These are phyloP conservation scores for Houttuynia cordata DNA, from an alignment of 164 flowering plant genomes.

Conservation along the genomic window DNA sequence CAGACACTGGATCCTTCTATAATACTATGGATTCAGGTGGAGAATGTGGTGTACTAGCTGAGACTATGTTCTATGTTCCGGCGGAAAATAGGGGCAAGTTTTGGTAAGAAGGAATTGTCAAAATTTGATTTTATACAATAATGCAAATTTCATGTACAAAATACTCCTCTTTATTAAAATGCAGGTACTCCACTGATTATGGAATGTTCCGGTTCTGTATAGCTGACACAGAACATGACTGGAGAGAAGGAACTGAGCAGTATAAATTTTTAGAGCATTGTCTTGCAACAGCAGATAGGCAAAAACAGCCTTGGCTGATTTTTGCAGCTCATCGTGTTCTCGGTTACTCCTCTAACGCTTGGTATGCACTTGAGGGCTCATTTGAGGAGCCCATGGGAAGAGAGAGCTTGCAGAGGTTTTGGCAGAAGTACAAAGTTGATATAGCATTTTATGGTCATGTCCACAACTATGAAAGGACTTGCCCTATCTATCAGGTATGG, in stretches of 20 bases:
- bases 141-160: background rate
- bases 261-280: conserved; percentile 61
- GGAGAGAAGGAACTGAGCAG: conserved; percentile 86
- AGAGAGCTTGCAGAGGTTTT: conserved; percentile 59
- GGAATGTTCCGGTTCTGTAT: conserved; percentile 88
- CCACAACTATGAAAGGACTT: conserved; percentile 82
- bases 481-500: conserved; percentile 67
- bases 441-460: conserved; percentile 80
- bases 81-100: conserved; percentile 84
- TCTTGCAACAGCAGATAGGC: conserved; percentile 65
- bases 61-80: conserved; percentile 79
- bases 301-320: conserved; percentile 81
- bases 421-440: conserved; percentile 39
- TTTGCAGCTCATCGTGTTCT: conserved; percentile 74
- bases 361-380: conserved; percentile 46
- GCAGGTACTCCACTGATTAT: conserved; percentile 71
- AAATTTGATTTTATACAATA: too few relatives aligned
- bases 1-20: conserved; percentile 76
- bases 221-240: conserved; percentile 79
- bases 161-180: background rate
- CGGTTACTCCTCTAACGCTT: conserved; percentile 57
- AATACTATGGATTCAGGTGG: conserved; percentile 61
- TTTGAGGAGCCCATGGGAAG: conserved; percentile 84
- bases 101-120: conserved; percentile 33
- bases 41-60: conserved; percentile 77